A percentile compares a stretch with the other conserved stretches of the same genome.
phyloP scores from a whole-genome alignment of 371 early-diverging fungal genomes.

The Mortierella sp. region DNA sequence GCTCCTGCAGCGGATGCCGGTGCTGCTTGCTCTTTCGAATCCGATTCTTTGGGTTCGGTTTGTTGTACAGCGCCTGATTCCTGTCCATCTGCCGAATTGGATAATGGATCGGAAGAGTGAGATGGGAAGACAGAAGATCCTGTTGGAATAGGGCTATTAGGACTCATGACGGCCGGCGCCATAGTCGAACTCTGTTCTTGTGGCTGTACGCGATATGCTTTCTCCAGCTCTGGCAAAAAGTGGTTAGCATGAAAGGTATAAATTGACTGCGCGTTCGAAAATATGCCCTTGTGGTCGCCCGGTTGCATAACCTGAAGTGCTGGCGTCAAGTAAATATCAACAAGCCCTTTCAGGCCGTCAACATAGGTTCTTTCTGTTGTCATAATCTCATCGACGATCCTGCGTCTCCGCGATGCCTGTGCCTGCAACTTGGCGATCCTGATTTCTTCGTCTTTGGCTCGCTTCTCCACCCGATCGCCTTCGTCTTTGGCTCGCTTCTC shows the following conservation, averaged over 20 bases:
- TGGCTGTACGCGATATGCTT: slow-evolving; percentile 47
- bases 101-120: too few species aligned
- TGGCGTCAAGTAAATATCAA: slow-evolving; percentile 58
- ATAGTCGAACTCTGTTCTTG: background rate
- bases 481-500: slow-evolving; percentile 17
- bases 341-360: slow-evolving; percentile 70
- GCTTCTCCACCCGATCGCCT: slow-evolving; percentile 27
- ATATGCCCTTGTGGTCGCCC: slow-evolving; percentile 69
- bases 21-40: background rate
- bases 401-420: slow-evolving; percentile 57
- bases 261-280: slow-evolving; percentile 79
- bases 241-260: slow-evolving; percentile 74
- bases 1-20: background rate
- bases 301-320: slow-evolving; percentile 33
- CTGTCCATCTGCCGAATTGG: background rate
- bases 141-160: slow-evolving; percentile 2
- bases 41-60: background rate
- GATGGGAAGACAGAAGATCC: background rate
- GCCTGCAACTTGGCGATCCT: slow-evolving; percentile 47
- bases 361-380: slow-evolving; percentile 87
- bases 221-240: slow-evolving; percentile 71
- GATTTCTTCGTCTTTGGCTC: slow-evolving; percentile 26
- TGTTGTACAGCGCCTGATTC: too few species aligned
- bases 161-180: slow-evolving; percentile 11
- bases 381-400: slow-evolving; percentile 76